Evolutionary conservation across 495 filamentous ascomycete species (phyloP), one percentile per base, ranked within the genome.

Genomic region (Xylaria venustula): DNA sequence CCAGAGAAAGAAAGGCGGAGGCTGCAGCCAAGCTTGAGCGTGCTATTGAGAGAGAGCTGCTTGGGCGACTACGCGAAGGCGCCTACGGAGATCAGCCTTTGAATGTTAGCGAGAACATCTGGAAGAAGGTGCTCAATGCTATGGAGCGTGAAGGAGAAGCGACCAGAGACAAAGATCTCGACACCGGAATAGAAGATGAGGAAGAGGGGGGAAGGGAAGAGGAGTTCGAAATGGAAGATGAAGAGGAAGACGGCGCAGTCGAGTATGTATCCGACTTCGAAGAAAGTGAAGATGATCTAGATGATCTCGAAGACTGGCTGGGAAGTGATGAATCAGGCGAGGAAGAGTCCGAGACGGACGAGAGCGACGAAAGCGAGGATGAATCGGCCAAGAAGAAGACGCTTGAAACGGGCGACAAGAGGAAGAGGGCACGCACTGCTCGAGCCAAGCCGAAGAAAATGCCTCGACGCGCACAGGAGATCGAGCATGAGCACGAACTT

Each of bases 111-210:
- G 90, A 95, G 73, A 80, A 79, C 14, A 92, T 98, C 62, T 98
- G 94, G 94, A 96, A 97, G 88, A 94, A 91, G 84, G 95, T 98
- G 25, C 82, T 98, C 47, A 87, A 87, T 45, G 93, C 92, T 2
- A 77, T 98, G 71, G 95, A 98, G 82, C 82, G 87, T 58, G 84
- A 86, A 64, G 92, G 93, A 23, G 90, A 94, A 70, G 94, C 88
- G 46, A 81, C 80, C 66, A 81, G 92, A 64, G 94, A 98, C 75
- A 85, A 90, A 77, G 93, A 97, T 72, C 69, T 93, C 70, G 93
- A 97, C 68, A 83, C 88, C 58, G 89, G 87, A 8, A 85, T 91
- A 66, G 93, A 92, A 3, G 92, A 96, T 62, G 87, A 88, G 23
- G 81, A 89, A 56, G 83, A 88, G 45, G 83, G 83, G 17, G 87